phyloP scores from a whole-genome alignment of 2,329 filamentous ascomycete species.

The Hypocreales sp. region DNA sequence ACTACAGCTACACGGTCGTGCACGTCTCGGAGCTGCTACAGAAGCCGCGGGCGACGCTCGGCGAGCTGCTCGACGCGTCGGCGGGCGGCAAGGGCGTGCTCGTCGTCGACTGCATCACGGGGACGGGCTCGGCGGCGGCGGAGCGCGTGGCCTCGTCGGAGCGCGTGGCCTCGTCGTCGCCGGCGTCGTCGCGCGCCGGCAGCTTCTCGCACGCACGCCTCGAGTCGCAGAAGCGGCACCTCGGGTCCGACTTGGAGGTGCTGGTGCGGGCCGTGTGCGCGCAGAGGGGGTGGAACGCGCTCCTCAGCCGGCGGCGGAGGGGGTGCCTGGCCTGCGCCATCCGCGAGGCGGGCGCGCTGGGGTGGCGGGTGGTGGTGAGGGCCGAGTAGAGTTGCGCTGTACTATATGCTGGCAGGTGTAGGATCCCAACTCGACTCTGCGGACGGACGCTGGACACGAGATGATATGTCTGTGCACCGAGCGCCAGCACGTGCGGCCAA shows the following conservation, averaged over 20 bases:
- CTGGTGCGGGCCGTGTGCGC: constrained; percentile 59
- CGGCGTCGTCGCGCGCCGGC: constrained; percentile 14
- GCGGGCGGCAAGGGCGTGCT: constrained; percentile 25
- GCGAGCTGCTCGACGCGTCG: constrained; percentile 21
- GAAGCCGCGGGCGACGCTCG: constrained; percentile 27
- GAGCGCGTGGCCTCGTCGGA: constrained; percentile 32
- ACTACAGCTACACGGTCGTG: constrained; percentile 42
- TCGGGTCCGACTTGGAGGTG: constrained; percentile 52
- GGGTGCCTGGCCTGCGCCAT: constrained; percentile 63
- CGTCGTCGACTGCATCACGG: constrained; percentile 48
- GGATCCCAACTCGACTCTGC: too few relatives aligned
- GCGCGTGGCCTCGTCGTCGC: constrained; percentile 15
- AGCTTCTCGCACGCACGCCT: constrained; percentile 31
- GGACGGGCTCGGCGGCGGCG: constrained; percentile 27
- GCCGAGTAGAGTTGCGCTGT: constrained; percentile 18
- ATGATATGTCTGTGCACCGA: too few relatives aligned
- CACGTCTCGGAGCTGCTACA: constrained; percentile 41
- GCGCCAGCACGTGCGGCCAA: too few relatives aligned
- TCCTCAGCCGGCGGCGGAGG: constrained; percentile 50
- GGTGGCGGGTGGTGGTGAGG: constrained; percentile 51
- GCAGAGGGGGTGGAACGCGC: constrained; percentile 57
- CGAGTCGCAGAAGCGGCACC: constrained; percentile 41
- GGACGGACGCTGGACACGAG: too few relatives aligned
- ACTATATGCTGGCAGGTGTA: too few relatives aligned
- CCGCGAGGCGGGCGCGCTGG: constrained; percentile 56